Percentiles rank a stretch among this genome's conserved stretches.
phyloP scores from a whole-genome alignment of 257 asterid species.

The Solanum dulcamara region DNA sequence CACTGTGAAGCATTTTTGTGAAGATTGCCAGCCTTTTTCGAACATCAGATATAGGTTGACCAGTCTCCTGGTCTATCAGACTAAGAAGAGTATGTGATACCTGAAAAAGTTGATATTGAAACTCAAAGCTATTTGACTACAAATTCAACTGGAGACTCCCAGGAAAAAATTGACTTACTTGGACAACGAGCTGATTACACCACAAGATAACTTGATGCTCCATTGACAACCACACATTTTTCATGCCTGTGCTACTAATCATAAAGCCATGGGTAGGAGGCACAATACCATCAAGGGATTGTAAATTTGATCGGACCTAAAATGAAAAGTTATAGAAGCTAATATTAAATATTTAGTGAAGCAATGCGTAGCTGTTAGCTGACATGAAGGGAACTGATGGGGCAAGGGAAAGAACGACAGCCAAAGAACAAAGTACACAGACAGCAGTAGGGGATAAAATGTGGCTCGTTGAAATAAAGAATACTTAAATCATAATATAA shows the following conservation, averaged over 20 bases:
- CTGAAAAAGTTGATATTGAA: conserved; percentile 35
- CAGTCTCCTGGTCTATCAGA: conserved; percentile 59
- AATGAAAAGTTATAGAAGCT: not conserved
- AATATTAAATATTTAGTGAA: not conserved
- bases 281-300: conserved; percentile 87
- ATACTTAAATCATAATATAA: not conserved
- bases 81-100: conserved; percentile 96
- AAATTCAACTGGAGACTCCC: not conserved
- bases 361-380: not conserved
- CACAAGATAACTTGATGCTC: conserved; percentile 95
- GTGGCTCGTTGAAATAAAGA: not conserved
- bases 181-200: conserved; percentile 80
- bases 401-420: not conserved
- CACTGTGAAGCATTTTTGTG: conserved; percentile 81
- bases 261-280: conserved; percentile 90
- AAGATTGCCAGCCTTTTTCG: conserved; percentile 64
- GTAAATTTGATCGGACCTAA: conserved; percentile 82
- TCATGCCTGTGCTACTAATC: conserved; percentile 77
- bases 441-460: not conserved
- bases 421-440: not conserved
- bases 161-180: conserved; percentile 44
- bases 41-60: conserved; percentile 59
- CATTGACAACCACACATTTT: conserved; percentile 95
- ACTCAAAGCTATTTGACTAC: conserved; percentile 11
- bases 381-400: not conserved